Base-by-base conservation (phyloP, 2,329 filamentous ascomycete genomes). In the Pestalotiopsis fici region DNA sequence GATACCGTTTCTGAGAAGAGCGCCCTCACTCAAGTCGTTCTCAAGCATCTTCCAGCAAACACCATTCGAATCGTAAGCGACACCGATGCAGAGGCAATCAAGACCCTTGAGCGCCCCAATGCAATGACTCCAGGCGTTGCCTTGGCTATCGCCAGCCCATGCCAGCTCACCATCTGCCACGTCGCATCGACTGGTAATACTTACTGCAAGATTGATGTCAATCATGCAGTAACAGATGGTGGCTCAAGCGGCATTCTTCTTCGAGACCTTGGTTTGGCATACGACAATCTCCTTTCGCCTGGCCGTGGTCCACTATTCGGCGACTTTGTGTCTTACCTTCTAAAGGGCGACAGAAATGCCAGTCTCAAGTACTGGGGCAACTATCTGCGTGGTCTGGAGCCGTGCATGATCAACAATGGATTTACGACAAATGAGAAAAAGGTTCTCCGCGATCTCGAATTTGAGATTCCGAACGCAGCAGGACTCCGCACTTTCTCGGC, bases 401-500 rank as follows among this genome's bases (percentile, higher is more conserved):
- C 76, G 1, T 77, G 75, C 54, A 66, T 74, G 1, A 74, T 78
- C 61, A 66, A 71, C 18, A 56, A 59, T 54, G 57, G 60, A 39
- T 27, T 56, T n/a, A 12, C 28, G 13, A 37, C 55, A 21, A 64
- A 66, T 3, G n/a, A 62, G 25, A 28, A 15, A 56, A 23, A 39
- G 25, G 21, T 59, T 65, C 23, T 57, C n/a, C 47, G 67, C 59
- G 7, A 67, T 54, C 70, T 74, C 9, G 70, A 73, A 11, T 71
- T 73, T 12, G 67, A 71, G 28, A 68, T 71, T 18, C 55, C 71
- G 2, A 13, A 66, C 21, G 59, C 69, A 1, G 37, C 65, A 9
- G 6, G 70, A 1, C 67, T 79, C 7, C 71, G 74, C 9, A 57
- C 71, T 0, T 83, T 82, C 69, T 83, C 82, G 67, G 76, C 76